These are phyloP conservation scores for Stylonectria norvegica DNA, from an alignment of 2,329 filamentous ascomycete species.

Conservation along the genomic window DNA sequence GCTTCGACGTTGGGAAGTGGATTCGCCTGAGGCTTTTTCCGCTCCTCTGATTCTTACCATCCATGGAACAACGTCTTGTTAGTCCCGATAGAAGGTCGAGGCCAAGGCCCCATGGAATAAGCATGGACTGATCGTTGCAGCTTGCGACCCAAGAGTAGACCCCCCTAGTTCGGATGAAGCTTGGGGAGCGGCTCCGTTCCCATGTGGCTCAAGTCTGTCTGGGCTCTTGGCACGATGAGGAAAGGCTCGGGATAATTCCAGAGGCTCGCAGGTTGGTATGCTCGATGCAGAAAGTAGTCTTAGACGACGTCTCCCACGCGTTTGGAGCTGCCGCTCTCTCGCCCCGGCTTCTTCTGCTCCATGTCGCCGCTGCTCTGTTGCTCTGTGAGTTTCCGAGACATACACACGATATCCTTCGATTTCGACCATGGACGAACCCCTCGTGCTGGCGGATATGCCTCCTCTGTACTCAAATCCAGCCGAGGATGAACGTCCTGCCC, in stretches of 20 bases:
- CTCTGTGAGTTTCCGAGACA: too few relatives aligned
- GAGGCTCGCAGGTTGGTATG: too few relatives aligned
- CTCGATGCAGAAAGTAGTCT: too few relatives aligned
- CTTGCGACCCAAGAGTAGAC: neutral
- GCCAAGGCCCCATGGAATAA: too few relatives aligned
- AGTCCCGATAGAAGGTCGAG: neutral
- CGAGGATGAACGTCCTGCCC: constrained; percentile 34
- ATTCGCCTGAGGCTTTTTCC: neutral
- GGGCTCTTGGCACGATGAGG: neutral
- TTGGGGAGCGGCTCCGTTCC: neutral
- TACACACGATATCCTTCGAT: too few relatives aligned
- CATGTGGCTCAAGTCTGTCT: neutral
- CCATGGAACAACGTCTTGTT: neutral
- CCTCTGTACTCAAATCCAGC: constrained; percentile 30
- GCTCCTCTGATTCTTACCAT: neutral
- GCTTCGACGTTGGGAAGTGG: neutral
- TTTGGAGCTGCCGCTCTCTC: neutral
- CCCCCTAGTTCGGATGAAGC: too few relatives aligned
- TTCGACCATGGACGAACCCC: constrained; percentile 18
- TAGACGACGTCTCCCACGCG: neutral
- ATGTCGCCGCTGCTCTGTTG: too few relatives aligned
- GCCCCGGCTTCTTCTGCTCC: too few relatives aligned
- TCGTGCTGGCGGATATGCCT: neutral
- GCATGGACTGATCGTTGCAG: neutral
- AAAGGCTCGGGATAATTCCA: too few relatives aligned